phyloP scores from a whole-genome alignment of 2,329 filamentous ascomycete species.

The Helotiales sp. region DNA sequence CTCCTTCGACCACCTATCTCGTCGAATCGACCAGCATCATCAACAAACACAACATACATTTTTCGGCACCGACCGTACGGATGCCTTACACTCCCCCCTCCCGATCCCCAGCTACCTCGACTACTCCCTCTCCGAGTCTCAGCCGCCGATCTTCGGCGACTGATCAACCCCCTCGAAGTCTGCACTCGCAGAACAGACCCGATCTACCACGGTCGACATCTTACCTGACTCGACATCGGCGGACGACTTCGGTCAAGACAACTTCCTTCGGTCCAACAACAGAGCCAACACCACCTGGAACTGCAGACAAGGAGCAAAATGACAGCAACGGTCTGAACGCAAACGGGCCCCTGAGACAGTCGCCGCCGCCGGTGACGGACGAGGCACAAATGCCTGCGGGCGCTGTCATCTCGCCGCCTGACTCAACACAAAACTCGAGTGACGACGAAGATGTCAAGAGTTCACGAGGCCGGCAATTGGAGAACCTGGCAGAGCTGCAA shows the following conservation, averaged over 20 bases:
- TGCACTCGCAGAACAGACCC: constrained; percentile 42
- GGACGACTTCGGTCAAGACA: constrained; percentile 51
- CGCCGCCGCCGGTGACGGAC: constrained; percentile 78
- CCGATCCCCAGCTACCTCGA: constrained; percentile 61
- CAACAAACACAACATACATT: constrained; percentile 6
- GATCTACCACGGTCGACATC: constrained; percentile 63
- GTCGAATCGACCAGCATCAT: constrained; percentile 25
- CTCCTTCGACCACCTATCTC: constrained; percentile 21
- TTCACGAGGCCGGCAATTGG: constrained; percentile 27
- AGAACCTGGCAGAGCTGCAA: constrained; percentile 61
- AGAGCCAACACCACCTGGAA: constrained; percentile 29
- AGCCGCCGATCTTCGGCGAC: constrained; percentile 57
- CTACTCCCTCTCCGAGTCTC: constrained; percentile 53
- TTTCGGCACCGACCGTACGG: constrained; percentile 39
- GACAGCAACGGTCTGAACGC: constrained; percentile 33
- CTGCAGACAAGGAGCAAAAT: constrained; percentile 30
- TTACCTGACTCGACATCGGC: constrained; percentile 63
- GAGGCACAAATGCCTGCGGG: constrained; percentile 73
- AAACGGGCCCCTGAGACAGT: constrained; percentile 71
- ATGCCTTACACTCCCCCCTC: constrained; percentile 91
- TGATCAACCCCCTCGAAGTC: constrained; percentile 43
- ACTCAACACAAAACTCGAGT: constrained; percentile 77
- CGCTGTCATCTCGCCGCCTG: constrained; percentile 87
- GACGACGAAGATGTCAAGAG: constrained; percentile 70
- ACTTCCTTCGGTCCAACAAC: constrained; percentile 32